Percentiles rank a stretch among this genome's conserved stretches.
phyloP scores from a whole-genome alignment of 2,329 filamentous ascomycete genomes.

The Diaporthe sp. region DNA sequence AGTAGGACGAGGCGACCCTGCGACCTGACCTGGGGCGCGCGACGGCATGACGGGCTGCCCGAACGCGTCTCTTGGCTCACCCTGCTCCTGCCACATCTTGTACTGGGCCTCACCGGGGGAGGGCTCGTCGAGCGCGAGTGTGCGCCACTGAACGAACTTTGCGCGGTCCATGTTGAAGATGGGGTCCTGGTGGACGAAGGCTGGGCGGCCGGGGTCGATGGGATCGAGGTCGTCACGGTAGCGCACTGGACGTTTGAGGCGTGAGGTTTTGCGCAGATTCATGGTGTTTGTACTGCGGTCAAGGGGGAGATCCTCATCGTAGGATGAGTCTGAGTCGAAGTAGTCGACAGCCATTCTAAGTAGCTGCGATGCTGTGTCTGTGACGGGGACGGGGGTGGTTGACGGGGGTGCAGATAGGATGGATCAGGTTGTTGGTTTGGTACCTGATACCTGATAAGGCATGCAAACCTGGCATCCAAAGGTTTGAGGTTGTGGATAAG shows the following conservation, averaged over 20 bases:
- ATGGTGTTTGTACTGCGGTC: not conserved
- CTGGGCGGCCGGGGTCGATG: constrained; percentile 36
- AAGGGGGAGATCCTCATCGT: constrained; percentile 6
- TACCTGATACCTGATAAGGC: not conserved
- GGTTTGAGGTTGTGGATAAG: too few relatives aligned
- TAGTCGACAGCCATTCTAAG: not conserved
- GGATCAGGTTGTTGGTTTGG: not conserved
- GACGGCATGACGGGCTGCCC: not conserved
- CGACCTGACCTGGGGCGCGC: not conserved
- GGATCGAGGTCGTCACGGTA: constrained; percentile 46
- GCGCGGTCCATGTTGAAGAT: constrained; percentile 47
- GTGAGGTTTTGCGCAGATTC: not conserved
- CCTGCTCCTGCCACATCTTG: constrained; percentile 11
- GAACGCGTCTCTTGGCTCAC: constrained; percentile 21
- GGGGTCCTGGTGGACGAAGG: constrained; percentile 44
- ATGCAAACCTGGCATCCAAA: not conserved
- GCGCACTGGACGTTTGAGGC: constrained; percentile 6
- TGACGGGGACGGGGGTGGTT: not conserved
- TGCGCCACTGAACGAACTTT: constrained; percentile 45
- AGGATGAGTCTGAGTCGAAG: not conserved
- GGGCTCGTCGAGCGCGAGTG: constrained; percentile 45
- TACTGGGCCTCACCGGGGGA: constrained; percentile 40
- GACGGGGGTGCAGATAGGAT: not conserved
- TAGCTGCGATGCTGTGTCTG: not conserved
- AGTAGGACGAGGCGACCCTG: not conserved